Evolutionary conservation across 192 early-diverging fungal genomes (phyloP).

Genomic region (Coemansia javaensis): DNA sequence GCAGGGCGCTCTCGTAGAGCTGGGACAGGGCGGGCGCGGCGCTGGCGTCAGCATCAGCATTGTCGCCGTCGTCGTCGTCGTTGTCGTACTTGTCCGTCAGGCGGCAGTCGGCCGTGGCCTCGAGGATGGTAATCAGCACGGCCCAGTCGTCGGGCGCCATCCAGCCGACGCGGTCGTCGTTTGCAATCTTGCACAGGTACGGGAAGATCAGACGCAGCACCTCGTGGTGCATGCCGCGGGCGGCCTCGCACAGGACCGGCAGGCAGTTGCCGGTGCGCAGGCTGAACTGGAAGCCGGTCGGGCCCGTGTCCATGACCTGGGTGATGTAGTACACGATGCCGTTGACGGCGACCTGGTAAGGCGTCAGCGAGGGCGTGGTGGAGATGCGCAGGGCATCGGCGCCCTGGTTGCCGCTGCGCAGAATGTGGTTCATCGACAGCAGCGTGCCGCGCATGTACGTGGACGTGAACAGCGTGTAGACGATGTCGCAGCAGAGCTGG

Average conservation of each 20-base stretch:
- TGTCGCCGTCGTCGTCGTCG: constrained; percentile 1
- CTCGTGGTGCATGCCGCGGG: constrained; percentile 32
- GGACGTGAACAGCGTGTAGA: constrained; percentile 40
- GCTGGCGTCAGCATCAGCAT: constrained; percentile 4
- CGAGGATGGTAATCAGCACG: constrained; percentile 30
- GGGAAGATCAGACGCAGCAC: constrained; percentile 41
- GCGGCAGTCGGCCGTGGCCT: constrained; percentile 24
- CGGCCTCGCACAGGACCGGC: constrained; percentile 42
- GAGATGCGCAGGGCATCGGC: constrained; percentile 24
- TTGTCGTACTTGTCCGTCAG: constrained; percentile 10
- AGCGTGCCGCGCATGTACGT: constrained; percentile 50
- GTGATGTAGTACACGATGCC: constrained; percentile 51
- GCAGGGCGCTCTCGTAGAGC: constrained; percentile 32
- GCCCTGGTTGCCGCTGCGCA: constrained; percentile 23
- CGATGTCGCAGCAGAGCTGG: constrained; percentile 34
- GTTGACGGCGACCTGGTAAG: constrained; percentile 40
- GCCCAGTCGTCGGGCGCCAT: constrained; percentile 39
- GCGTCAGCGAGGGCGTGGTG: constrained; percentile 14
- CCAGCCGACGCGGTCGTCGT: constrained; percentile 37
- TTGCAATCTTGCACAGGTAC: constrained; percentile 42
- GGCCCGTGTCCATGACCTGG: constrained; percentile 46
- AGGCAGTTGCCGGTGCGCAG: constrained; percentile 47
- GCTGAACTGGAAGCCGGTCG: constrained; percentile 46
- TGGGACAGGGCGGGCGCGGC: constrained; percentile 8
- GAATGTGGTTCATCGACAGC: constrained; percentile 41